These are phyloP conservation scores for Metschnikowia borealis DNA, from an alignment of 805 yeast species.

Conservation along the genomic window DNA sequence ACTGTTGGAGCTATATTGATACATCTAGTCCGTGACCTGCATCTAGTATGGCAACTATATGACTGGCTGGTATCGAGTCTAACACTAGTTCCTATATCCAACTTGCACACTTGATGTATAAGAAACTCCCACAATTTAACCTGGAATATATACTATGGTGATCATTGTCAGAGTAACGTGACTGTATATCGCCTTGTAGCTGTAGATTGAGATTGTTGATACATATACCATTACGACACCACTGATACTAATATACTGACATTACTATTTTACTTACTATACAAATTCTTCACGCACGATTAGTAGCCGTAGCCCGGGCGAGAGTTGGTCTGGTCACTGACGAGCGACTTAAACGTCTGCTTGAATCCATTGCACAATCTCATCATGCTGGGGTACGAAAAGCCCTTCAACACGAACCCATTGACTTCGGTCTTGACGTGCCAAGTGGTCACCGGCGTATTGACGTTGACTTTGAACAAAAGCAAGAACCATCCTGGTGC, in stretches of 20 bases:
- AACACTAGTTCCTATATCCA: too few relatives aligned
- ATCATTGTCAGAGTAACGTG: too few relatives aligned
- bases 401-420: constrained; percentile 76
- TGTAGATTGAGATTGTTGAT: too few relatives aligned
- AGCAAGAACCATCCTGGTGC: constrained; percentile 92
- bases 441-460: constrained; percentile 73
- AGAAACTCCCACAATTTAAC: too few relatives aligned
- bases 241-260: not conserved
- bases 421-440: constrained; percentile 86
- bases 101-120: too few relatives aligned
- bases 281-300: not conserved
- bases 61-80: too few relatives aligned
- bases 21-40: too few relatives aligned
- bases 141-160: too few relatives aligned
- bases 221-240: too few relatives aligned
- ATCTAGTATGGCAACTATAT: too few relatives aligned
- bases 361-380: constrained; percentile 94
- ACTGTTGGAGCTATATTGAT: too few relatives aligned
- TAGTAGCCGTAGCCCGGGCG: constrained; percentile 15
- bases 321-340: constrained; percentile 19
- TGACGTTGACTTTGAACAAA: constrained; percentile 76
- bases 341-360: constrained; percentile 45
- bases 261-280: not conserved
- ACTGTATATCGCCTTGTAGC: too few relatives aligned
- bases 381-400: constrained; percentile 84